These are phyloP conservation scores for Limnanthes douglasii DNA, from an alignment of 345 rosid species.

Conservation along the genomic window DNA sequence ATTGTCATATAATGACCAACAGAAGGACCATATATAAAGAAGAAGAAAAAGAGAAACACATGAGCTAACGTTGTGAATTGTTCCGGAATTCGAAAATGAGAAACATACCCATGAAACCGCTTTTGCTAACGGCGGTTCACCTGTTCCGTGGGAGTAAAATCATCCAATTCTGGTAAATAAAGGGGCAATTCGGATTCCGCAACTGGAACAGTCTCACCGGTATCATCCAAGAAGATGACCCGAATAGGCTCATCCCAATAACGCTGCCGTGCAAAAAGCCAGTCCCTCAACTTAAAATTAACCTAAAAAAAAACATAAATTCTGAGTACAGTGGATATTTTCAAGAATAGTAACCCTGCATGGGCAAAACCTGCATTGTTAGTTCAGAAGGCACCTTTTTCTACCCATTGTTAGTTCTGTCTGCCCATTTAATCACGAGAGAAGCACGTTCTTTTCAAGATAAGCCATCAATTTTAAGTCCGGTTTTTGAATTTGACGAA, in stretches of 20 bases:
- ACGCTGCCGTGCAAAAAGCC: constrained; percentile 98
- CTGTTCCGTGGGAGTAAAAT: constrained; percentile 92
- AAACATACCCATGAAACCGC: constrained; percentile 67
- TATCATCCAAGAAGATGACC: constrained; percentile 50
- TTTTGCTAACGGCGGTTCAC: constrained; percentile 87
- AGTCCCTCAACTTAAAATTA: constrained; percentile 87
- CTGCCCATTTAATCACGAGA: constrained; percentile 73
- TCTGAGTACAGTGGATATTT: not conserved
- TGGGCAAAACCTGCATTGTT: no score
- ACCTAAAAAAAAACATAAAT: constrained; percentile 27
- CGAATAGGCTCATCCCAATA: constrained; percentile 99
- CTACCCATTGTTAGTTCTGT: constrained; percentile 63
- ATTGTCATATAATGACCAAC: constrained; percentile 1
- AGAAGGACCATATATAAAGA: no score
- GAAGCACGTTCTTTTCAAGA: constrained; percentile 49
- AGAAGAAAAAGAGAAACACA: constrained; percentile 6
- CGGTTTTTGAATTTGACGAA: constrained; percentile 41
- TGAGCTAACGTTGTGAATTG: not conserved
- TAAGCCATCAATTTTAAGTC: constrained; percentile 74
- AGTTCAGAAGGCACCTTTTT: constrained; percentile 43
- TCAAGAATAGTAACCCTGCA: not conserved
- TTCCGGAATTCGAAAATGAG: not conserved
- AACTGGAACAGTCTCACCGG: constrained; percentile 52
- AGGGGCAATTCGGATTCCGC: constrained; percentile 73
- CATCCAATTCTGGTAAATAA: constrained; percentile 71